These are phyloP conservation scores for Chlamydomonas reinhardtii DNA, from an alignment of 163 green algal genomes.

Conservation along the genomic window DNA sequence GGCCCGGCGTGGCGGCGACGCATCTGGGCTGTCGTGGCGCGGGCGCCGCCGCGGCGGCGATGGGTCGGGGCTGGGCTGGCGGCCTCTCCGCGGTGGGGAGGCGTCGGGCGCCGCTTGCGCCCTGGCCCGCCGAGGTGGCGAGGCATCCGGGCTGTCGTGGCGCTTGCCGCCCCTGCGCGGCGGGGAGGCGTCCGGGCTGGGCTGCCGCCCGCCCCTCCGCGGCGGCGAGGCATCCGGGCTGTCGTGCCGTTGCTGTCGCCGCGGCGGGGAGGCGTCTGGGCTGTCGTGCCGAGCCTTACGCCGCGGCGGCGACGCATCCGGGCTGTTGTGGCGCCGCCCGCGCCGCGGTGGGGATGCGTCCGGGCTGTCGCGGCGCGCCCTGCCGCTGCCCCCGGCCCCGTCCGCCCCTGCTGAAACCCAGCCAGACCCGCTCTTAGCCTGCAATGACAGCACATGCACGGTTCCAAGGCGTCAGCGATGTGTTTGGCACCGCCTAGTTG, in stretches of 20 bases:
- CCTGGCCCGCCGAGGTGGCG: conserved; percentile 39
- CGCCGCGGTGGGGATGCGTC: conserved; percentile 61
- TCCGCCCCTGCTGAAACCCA: neutral
- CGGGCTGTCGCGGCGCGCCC: conserved; percentile 50
- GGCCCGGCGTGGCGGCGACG: neutral
- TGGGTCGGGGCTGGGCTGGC: conserved; percentile 16
- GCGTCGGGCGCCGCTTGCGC: conserved; percentile 36
- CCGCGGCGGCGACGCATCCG: conserved; percentile 55
- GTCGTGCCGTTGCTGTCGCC: conserved; percentile 39
- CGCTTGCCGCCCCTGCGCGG: conserved; percentile 3
- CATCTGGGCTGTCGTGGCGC: neutral
- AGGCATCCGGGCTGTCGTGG: conserved; percentile 61
- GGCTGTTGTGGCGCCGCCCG: conserved; percentile 38
- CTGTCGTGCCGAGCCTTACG: conserved; percentile 49
- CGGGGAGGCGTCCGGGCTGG: conserved; percentile 33
- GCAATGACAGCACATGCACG: neutral
- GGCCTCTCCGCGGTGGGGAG: conserved; percentile 44
- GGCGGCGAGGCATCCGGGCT: conserved; percentile 47
- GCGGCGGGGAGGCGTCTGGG: conserved; percentile 57
- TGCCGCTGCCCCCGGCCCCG: conserved; percentile 1
- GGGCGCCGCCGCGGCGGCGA: conserved; percentile 47
- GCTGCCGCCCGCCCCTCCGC: neutral
- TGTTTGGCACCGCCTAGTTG: too few species aligned
- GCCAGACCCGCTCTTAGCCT: conserved; percentile 11
- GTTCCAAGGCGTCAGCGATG: too few species aligned